phyloP scores from a whole-genome alignment of 352 stramenopile genomes.

The Globisporangium recalcitrans region DNA sequence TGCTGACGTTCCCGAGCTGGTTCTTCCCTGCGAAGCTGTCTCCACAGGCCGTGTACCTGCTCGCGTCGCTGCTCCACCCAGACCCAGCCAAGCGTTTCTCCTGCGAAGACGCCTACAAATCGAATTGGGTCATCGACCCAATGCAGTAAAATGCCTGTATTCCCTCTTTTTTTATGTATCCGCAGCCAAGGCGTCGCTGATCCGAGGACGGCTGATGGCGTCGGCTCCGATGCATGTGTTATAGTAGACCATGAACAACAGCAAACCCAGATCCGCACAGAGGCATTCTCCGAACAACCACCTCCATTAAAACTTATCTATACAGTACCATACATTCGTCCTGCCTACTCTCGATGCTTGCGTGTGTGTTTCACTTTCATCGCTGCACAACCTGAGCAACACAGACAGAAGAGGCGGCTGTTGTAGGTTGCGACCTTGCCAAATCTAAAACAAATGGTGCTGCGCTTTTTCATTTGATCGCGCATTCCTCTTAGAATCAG shows the following conservation, averaged over 20 bases:
- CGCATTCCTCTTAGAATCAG: no score
- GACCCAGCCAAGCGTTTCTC: constrained; percentile 74
- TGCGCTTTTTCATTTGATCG: no score
- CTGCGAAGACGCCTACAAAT: constrained; percentile 81
- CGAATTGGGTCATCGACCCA: constrained; percentile 50
- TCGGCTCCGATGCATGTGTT: constrained; percentile 12
- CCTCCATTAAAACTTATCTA: constrained; percentile 11
- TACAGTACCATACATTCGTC: constrained; percentile 21
- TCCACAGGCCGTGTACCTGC: constrained; percentile 51
- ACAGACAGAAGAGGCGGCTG: no score
- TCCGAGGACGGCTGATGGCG: background rate
- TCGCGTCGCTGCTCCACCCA: constrained; percentile 78
- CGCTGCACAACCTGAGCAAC: no score
- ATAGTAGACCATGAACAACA: constrained; percentile 9
- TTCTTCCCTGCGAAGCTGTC: constrained; percentile 80
- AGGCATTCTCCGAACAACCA: background rate
- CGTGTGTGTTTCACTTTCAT: no score
- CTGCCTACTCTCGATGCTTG: no score
- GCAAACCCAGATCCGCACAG: background rate
- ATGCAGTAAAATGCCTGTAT: constrained; percentile 19
- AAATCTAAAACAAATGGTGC: no score
- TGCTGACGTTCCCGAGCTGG: constrained; percentile 74
- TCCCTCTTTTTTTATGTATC: constrained; percentile 24
- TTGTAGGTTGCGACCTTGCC: no score
- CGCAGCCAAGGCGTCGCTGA: background rate